Conservation (phyloP, 441 rosid species). For the Pelargonium australe region DNA sequence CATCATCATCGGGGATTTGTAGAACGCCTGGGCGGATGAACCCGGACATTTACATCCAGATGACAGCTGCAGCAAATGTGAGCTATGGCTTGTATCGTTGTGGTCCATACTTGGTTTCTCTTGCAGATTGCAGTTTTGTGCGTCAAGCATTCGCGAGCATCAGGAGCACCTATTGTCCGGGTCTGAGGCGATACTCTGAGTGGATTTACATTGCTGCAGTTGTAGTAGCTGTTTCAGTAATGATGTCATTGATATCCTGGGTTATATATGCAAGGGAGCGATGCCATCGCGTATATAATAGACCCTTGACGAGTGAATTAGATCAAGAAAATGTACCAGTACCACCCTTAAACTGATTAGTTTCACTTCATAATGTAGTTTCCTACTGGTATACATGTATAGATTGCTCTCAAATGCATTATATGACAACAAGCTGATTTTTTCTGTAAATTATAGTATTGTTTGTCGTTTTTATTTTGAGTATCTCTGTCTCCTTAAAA, state of each 20-base stretch:
- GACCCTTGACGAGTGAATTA: background rate
- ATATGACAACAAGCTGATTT: too few species aligned
- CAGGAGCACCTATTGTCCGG: background rate
- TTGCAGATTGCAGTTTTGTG: background rate
- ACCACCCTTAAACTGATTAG: too few species aligned
- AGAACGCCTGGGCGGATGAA: background rate
- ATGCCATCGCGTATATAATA: background rate
- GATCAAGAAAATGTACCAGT: too few species aligned
- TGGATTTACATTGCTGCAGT: background rate
- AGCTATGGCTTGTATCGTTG: background rate
- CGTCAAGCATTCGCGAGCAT: background rate
- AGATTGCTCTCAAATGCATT: too few species aligned
- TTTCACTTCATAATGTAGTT: too few species aligned
- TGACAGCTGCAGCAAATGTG: background rate
- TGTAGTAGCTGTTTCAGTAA: background rate
- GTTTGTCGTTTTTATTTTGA: too few species aligned
- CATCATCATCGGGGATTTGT: background rate
- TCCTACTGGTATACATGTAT: too few species aligned
- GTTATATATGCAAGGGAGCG: background rate
- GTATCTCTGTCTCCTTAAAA: too few species aligned
- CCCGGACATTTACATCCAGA: background rate
- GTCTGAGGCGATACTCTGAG: background rate
- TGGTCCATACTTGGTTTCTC: background rate
- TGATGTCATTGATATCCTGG: background rate
- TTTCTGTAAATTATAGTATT: too few species aligned